phyloP scores from a whole-genome alignment of 23 red algal species.

The Chondrus crispus region DNA sequence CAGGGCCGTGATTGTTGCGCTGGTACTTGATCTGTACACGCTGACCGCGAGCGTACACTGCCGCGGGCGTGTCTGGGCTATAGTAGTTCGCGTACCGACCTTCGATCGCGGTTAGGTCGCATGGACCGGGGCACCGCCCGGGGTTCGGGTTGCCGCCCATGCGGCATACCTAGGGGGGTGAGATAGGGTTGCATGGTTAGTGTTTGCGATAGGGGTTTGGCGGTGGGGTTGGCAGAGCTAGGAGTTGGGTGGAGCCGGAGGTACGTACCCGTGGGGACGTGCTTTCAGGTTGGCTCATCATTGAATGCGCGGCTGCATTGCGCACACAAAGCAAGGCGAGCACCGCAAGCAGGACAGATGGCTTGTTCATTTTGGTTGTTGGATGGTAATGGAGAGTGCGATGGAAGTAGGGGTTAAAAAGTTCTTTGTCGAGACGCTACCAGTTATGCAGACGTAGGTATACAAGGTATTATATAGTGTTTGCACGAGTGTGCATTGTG shows the following conservation, averaged over 20 bases:
- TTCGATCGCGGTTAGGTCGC: constrained; percentile 17
- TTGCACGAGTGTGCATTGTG: too few species aligned
- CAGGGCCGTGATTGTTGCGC: constrained; percentile 64
- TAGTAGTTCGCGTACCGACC: constrained; percentile 20
- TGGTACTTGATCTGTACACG: constrained; percentile 49
- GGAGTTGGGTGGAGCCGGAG: neutral
- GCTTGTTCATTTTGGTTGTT: too few species aligned
- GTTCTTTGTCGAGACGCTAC: too few species aligned
- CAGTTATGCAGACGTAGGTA: too few species aligned
- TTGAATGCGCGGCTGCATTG: constrained; percentile 17
- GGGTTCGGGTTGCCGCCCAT: constrained; percentile 47
- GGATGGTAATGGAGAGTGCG: too few species aligned
- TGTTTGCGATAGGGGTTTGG: neutral
- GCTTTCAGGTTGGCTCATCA: constrained; percentile 41
- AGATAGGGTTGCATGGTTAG: neutral
- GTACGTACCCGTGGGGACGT: constrained; percentile 27
- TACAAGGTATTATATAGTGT: too few species aligned
- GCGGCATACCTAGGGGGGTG: constrained; percentile 2
- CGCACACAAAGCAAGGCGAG: too few species aligned
- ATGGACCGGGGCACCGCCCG: constrained; percentile 35
- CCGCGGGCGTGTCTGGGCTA: constrained; percentile 9
- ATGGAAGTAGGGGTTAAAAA: too few species aligned
- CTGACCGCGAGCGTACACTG: constrained; percentile 12
- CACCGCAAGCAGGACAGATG: too few species aligned
- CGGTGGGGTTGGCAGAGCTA: neutral